Evolutionary conservation across 352 stramenopile genomes (phyloP), one percentile per base, ranked within the genome.

Genomic region (Pythium brachiatum): DNA sequence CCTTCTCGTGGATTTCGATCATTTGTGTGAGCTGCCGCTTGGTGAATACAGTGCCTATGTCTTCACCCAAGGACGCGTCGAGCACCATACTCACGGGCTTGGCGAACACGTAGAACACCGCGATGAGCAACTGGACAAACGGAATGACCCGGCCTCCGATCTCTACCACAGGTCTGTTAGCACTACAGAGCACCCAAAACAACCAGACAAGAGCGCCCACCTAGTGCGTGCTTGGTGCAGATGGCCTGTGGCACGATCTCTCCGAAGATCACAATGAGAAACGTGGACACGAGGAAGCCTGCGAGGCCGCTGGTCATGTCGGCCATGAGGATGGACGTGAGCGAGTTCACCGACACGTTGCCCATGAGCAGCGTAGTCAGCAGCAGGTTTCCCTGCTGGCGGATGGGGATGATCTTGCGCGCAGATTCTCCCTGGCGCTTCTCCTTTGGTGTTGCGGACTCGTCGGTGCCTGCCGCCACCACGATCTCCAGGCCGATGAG

Each of bases 401-500:
- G 91, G 46, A 99, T 74, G 6, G 93, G 90, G 25, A 90, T 75
- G 25, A 98, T 96, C 54, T 82, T 80, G 21, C 76, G 79, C 18
- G 89, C 88, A 16, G 76, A 79, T 5, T 70, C 68, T 25, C 76
- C 78, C 62, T 90, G 82, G 20, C 71, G 59, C 11, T 76, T 75
- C 66, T 97, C 86, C 43, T 81, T 77, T 15, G 73, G 61, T 7
- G 81, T 95, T 43, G 86, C 78, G 39, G 78, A 62, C 46, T 81
- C 75, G 72, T 99, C 91, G 44, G 93, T 89, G n/a, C 95, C 93
- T 5, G 79, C 79, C 5, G 83, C 81, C 64, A 97, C 92, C 56
- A 99, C 93, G 56, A 99, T 99, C 76, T 99, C 90, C 23, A 99
- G 80, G 4, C 94, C 96, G 23, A 96, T 99, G 57, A 97, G 94